These are phyloP conservation scores for Danielia reshetovae DNA, from an alignment of 805 yeast species.

Conservation along the genomic window DNA sequence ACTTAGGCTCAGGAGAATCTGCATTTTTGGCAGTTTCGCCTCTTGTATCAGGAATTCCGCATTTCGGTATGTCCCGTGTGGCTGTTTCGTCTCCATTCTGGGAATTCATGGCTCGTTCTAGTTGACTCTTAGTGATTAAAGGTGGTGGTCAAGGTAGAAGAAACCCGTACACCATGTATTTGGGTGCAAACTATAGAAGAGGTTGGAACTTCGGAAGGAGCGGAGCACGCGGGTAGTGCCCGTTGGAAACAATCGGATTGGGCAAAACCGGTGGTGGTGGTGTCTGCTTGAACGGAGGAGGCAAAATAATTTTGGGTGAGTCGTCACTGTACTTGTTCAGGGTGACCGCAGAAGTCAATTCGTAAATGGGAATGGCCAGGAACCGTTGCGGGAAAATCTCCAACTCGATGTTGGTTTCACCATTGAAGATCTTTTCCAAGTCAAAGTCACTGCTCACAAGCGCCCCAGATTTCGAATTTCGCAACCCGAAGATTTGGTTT, in stretches of 20 bases:
- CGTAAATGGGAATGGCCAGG: conserved; percentile 33
- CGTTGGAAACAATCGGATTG: conserved; percentile 4
- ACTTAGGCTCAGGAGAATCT: too few relatives aligned
- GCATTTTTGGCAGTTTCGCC: too few relatives aligned
- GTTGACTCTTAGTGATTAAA: too few relatives aligned
- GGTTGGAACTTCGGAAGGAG: conserved; percentile 15
- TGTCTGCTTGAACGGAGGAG: conserved; percentile 27
- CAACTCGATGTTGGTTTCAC: conserved; percentile 29
- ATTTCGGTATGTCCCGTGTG: too few relatives aligned
- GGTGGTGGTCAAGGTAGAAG: too few relatives aligned
- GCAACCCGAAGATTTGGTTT: conserved; percentile 22
- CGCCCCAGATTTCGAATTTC: conserved; percentile 22
- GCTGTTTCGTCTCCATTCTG: too few relatives aligned
- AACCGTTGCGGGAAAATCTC: conserved; percentile 35
- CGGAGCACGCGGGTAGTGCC: conserved; percentile 1
- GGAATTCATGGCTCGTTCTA: too few relatives aligned
- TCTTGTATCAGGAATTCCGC: too few relatives aligned
- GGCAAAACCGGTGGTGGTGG: conserved; percentile 13
- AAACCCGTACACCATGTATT: too few relatives aligned
- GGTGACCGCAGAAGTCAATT: conserved; percentile 30
- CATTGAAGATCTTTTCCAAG: conserved; percentile 34
- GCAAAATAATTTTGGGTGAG: conserved; percentile 27
- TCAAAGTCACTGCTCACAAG: conserved; percentile 32
- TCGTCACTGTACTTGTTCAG: conserved; percentile 16
- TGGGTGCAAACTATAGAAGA: too few relatives aligned